Base-by-base conservation (phyloP, 306 rosid genomes). In the Prunus armeniaca region DNA sequence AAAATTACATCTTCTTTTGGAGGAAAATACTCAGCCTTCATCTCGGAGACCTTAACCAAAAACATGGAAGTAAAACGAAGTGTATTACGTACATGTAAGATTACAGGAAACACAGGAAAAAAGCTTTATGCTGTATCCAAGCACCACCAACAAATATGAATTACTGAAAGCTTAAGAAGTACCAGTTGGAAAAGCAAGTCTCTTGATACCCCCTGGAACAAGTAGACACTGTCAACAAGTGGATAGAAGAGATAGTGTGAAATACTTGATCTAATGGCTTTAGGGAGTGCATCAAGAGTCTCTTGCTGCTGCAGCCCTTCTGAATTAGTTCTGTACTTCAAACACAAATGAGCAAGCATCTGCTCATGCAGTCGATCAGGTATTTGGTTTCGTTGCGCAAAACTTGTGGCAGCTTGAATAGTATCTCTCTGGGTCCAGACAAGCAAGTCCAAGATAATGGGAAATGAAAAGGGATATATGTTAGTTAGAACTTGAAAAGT, bases 1-100 rank as follows among this genome's bases (percentile, higher is more conserved):
- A 91, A 67, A 82, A 91, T 84, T 50, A 93, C 85, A 20, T 91
- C 97, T 83, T 93, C 97, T 79, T 81, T 91, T 28, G 98, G 98
- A 83, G 98, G 93, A 83, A 89, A 89, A 75, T 93, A 93, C 89
- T 93, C 98, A 0, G 91, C 96, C 79, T 86, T 91, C 98, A 93
- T 88, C 74, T 93, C 97, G 0, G 97, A 50, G 71, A 93, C 97
- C 98, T 93, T 76, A 67, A 45, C 22, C 30, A 60, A 70, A 62
- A 38, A 68, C 55, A 79, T 61, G 45, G 69, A 56, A 10, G 67
- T 80, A 51, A 57, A 43, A 60, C 55, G 69, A 43, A 45, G 20
- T 12, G 51, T 22, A 41, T 25, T 47, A 32, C 10, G 12, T 12
- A 7, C 7, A 4, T 56, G 41, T 19, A 38, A 56, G 12, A 38